phyloP scores from a whole-genome alignment of 352 stramenopile species.

The Peronospora belbahrii region DNA sequence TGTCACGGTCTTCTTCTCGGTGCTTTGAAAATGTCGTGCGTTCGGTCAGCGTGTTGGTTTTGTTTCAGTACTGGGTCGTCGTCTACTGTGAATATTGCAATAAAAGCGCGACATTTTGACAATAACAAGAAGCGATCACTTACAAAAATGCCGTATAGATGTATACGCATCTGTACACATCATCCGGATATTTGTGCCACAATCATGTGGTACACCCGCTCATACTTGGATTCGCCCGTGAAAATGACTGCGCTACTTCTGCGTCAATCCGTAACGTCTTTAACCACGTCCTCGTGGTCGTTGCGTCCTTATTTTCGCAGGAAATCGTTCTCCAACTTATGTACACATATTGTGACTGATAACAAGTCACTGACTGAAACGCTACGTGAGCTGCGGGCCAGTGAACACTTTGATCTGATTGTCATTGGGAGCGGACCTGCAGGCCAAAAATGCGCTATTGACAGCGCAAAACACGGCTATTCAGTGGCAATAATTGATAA shows the following conservation, averaged over 20 bases:
- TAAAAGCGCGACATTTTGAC: no score
- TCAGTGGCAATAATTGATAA: constrained; percentile 86
- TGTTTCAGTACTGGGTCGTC: constrained; percentile 16
- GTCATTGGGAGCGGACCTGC: constrained; percentile 85
- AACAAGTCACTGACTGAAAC: constrained; percentile 45
- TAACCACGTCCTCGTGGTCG: constrained; percentile 6
- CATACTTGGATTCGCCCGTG: background rate
- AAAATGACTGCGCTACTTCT: constrained; percentile 10
- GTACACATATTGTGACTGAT: background rate
- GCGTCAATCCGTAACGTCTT: constrained; percentile 15
- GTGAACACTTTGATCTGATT: constrained; percentile 85
- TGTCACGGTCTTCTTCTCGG: constrained; percentile 19
- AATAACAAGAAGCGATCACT: no score
- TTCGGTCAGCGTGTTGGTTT: constrained; percentile 24
- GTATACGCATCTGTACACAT: no score
- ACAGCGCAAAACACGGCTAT: constrained; percentile 82
- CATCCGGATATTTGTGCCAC: no score
- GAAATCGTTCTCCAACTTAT: constrained; percentile 6
- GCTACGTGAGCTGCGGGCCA: constrained; percentile 73
- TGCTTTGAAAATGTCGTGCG: constrained; percentile 32
- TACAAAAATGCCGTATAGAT: no score
- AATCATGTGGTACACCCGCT: background rate
- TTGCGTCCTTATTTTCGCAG: constrained; percentile 3
- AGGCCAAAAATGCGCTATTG: constrained; percentile 86
- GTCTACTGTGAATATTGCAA: constrained; percentile 6